Base-by-base conservation (phyloP, 176 grass and related monocot genomes). In the Ampelocalamus luodianensis region DNA sequence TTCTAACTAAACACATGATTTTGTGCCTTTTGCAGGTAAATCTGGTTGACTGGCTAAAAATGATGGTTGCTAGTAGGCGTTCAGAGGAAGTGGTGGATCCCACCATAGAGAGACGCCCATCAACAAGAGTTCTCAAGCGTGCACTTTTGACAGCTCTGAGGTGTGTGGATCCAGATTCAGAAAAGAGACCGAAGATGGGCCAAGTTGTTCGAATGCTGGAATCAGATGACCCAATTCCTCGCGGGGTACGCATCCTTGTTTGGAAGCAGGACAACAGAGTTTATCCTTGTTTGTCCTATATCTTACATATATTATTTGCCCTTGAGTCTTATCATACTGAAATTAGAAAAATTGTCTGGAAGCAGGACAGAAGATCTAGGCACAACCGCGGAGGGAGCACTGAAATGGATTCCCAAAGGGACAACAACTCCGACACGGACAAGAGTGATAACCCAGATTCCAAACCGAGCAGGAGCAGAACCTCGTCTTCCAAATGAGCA, bases 181-280 rank as follows among this genome's bases (percentile, higher is more conserved):
- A 99, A 55, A 99, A 99, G 90, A 95, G 96, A 86, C 93, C 96
- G 6, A 96, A 84, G 91, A 99, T 99, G 96, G 86, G 96, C 83
- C 96, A 99, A 87, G 93, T 96, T 27, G 96, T 92, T 42, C 88
- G 91, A 29, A 99, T 99, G 96, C 86, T 99, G 39, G 96, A 99
- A 50, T 96, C 93, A 1, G 96, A 99, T 70, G 93, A 99, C 36
- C 90, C 94, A 20, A 93, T 93, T 59, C 93, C 92, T 74, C 88
- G 91, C 12, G 93, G 89, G 93, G 93, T 99, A 89, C 8, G 82
- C 65, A 84, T 29, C 4, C n/a, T 76, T 85, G 26, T 85, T 84
- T 29, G 29, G 29, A 29, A 29, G 29, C 29, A 29, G 29, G 29
- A 29, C 29, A 29, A 29, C 29, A 29, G 29, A 29, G 29, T 29